Evolutionary conservation across 495 filamentous ascomycete genomes (phyloP).

Genomic region (Entonaema liquescens): DNA sequence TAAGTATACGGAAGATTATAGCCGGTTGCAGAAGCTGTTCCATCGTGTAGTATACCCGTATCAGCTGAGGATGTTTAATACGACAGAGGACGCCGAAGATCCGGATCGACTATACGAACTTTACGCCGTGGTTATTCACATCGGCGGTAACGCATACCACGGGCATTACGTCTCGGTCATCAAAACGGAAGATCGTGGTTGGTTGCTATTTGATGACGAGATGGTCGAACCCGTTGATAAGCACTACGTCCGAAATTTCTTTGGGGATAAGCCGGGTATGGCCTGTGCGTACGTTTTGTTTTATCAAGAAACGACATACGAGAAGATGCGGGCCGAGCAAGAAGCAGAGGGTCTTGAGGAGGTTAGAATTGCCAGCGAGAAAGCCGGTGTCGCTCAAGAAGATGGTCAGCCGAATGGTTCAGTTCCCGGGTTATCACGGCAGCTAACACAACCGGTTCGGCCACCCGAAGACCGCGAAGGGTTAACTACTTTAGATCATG

Average conservation of each 20-base stretch:
- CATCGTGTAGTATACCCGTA: constrained; percentile 97
- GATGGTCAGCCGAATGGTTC: constrained; percentile 54
- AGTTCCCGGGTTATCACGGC: constrained; percentile 47
- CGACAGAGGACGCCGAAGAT: constrained; percentile 95
- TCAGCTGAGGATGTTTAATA: constrained; percentile 95
- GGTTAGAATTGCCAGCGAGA: constrained; percentile 63
- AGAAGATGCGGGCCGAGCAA: constrained; percentile 82
- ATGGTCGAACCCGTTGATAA: constrained; percentile 98
- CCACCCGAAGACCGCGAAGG: constrained; percentile 61
- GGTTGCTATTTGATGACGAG: constrained; percentile 97
- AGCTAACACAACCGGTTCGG: constrained; percentile 50
- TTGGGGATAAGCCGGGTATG: constrained; percentile 88
- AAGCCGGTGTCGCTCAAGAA: constrained; percentile 61
- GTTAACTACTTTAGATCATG: constrained; percentile 64
- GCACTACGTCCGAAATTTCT: constrained; percentile 96
- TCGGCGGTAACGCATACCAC: constrained; percentile 97
- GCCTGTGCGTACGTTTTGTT: constrained; percentile 98
- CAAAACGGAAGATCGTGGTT: constrained; percentile 95
- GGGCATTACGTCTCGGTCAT: constrained; percentile 98
- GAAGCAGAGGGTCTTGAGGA: constrained; percentile 80
- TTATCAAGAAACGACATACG: constrained; percentile 94
- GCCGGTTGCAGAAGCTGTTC: constrained; percentile 93
- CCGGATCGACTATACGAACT: constrained; percentile 95
- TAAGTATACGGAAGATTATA: constrained; percentile 96
- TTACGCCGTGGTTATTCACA: constrained; percentile 98